Base-by-base conservation (phyloP, 306 rosid genomes). In the Gastrolobium villosum region DNA sequence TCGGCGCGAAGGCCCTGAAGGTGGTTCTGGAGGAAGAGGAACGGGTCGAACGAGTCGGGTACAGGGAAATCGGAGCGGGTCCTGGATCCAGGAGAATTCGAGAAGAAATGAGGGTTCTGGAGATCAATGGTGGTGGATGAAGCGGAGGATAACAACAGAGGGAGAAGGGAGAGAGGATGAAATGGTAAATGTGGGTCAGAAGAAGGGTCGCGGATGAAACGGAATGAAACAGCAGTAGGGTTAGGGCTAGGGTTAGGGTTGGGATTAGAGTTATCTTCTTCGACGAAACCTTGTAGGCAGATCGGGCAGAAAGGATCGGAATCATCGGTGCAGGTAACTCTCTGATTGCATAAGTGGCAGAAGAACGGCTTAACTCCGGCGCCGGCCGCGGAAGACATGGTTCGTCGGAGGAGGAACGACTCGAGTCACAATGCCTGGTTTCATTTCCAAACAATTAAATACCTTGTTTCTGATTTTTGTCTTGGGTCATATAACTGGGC, bases 291-390 rank as follows among this genome's bases (percentile, higher is more conserved):
- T 31, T 82, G 84, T n/a, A 59, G 64, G 84, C 99, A 95, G n/a
- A 70, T 31, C 39, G 99, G 95, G 63, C 99, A 95, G 62, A 79
- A n/a, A 54, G 93, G 91, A 73, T 95, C 97, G 62, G 88, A 82
- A 39, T 82, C 81, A 41, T 89, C 92, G 46, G 87, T 61, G 43
- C 89, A 44, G 8, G 81, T 79, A 20, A 95, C 88, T 45, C 88
- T 86, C 41, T 70, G 82, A 13, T 41, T 72, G 89, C 99, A 95
- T 64, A 86, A 30, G 76, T 95, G 78, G 81, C 99, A 95, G 84
- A 84, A 92, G 81, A 75, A 95, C 1, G 72, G 78, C 64, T 86
- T 32, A 31, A 81, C 74, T 70, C 49, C 80, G 71, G 63, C 89
- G 7, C 31, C 75, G 30, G 54, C 85, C 84, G 54, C 86, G 56